Conservation (phyloP, 345 rosid species). For the Sisymbrium irio region DNA sequence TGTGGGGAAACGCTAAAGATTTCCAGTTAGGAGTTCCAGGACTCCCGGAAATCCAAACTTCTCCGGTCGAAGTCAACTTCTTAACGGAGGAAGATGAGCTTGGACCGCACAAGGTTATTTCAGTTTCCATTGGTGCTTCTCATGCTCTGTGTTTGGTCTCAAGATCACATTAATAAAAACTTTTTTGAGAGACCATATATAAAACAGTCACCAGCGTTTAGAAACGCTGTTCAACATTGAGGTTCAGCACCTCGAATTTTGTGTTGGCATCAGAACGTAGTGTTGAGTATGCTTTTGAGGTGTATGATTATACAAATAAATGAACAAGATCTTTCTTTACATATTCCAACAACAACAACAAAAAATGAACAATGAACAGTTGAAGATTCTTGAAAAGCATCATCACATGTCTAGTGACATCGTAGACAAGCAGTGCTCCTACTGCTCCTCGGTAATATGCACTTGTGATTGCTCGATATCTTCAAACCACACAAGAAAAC, state of each 20-base stretch:
- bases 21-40: constrained; percentile 89
- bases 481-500: constrained; percentile 17
- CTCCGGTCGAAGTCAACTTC: constrained; percentile 73
- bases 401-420: constrained; percentile 70
- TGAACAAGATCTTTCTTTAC: constrained; percentile 13
- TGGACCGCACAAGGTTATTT: constrained; percentile 56
- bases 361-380: not conserved
- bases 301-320: constrained; percentile 18
- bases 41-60: constrained; percentile 61
- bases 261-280: not conserved
- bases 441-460: constrained; percentile 89
- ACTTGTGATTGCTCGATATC: constrained; percentile 81
- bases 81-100: constrained; percentile 64
- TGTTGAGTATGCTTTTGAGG: not conserved
- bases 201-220: not conserved
- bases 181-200: not conserved
- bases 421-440: constrained; percentile 78
- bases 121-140: constrained; percentile 79
- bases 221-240: not conserved
- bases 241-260: not conserved
- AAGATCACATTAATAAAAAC: constrained; percentile 38
- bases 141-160: constrained; percentile 80
- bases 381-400: not conserved
- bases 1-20: constrained; percentile 97
- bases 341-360: not conserved